Evolutionary conservation across 129 eudicot species (phyloP).

Genomic region (Apium graveolens): DNA sequence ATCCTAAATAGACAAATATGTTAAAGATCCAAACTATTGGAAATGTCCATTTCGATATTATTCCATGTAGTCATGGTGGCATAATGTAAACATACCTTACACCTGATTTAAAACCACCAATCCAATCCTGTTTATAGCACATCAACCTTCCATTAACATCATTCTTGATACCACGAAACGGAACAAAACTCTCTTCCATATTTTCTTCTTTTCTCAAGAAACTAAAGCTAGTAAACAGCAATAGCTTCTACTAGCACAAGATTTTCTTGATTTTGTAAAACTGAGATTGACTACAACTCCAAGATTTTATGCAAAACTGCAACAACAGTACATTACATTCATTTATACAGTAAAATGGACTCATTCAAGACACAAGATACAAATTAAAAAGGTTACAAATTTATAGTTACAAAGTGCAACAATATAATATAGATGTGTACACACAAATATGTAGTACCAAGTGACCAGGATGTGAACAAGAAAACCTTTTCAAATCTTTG

Average conservation of each 20-base stretch:
- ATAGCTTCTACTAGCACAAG: not conserved
- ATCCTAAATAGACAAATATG: not conserved
- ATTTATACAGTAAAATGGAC: not conserved
- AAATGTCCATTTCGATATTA: not conserved
- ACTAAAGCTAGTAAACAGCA: not conserved
- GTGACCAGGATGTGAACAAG: not conserved
- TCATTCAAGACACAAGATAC: not conserved
- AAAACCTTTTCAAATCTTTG: constrained; percentile 1
- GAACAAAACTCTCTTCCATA: constrained; percentile 11
- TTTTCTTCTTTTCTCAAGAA: not conserved
- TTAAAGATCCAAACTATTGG: not conserved
- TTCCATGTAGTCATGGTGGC: not conserved
- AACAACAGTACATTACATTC: not conserved
- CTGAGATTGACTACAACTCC: too few relatives aligned
- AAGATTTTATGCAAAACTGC: not conserved
- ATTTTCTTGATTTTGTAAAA: not conserved
- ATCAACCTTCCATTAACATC: constrained; percentile 19
- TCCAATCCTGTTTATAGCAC: constrained; percentile 26
- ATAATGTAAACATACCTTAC: constrained; percentile 7
- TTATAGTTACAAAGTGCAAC: not conserved
- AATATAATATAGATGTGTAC: not conserved
- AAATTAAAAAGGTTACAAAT: not conserved
- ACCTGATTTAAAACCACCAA: constrained; percentile 7
- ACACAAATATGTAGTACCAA: not conserved
- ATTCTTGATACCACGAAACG: constrained; percentile 17